phyloP scores from a whole-genome alignment of 2,329 filamentous ascomycete species.

The Xylaria sp. region DNA sequence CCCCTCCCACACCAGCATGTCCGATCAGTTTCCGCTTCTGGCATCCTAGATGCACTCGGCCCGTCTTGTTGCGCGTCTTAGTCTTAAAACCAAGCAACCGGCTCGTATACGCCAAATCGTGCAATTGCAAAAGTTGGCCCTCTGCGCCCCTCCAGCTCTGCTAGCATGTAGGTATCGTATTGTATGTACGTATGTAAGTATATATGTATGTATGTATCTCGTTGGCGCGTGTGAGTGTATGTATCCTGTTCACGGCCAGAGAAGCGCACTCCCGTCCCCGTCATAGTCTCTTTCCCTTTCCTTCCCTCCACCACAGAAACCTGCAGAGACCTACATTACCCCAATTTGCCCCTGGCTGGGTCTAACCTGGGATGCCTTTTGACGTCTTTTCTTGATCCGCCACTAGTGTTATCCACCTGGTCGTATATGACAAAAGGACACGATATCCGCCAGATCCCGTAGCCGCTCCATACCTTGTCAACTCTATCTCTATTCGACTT shows the following conservation, averaged over 20 bases:
- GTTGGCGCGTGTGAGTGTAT: slow-evolving; percentile 16
- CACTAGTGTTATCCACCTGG: slow-evolving; percentile 5
- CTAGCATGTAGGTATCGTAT: background rate
- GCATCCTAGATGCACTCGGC: slow-evolving; percentile 27
- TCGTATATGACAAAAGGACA: slow-evolving; percentile 18
- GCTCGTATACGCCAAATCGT: slow-evolving; percentile 25
- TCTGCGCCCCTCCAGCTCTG: slow-evolving; percentile 3
- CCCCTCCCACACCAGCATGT: slow-evolving; percentile 24
- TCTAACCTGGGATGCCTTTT: slow-evolving; percentile 2
- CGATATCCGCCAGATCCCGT: slow-evolving; percentile 15
- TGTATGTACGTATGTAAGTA: too few relatives aligned
- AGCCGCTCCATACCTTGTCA: slow-evolving; percentile 7
- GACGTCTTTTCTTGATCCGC: slow-evolving; percentile 4
- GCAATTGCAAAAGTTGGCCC: slow-evolving; percentile 22
- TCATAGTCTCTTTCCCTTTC: slow-evolving; percentile 8
- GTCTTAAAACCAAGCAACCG: slow-evolving; percentile 25
- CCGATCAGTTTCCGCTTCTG: slow-evolving; percentile 28
- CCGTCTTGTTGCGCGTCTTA: slow-evolving; percentile 31
- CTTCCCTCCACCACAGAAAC: slow-evolving; percentile 16
- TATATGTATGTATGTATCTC: background rate
- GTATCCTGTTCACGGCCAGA: slow-evolving; percentile 13
- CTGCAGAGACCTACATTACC: slow-evolving; percentile 24
- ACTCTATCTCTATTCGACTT: slow-evolving; percentile 7
- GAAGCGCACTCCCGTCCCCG: slow-evolving; percentile 11
- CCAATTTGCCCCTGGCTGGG: slow-evolving; percentile 25